These are phyloP conservation scores for Puccinia brachypodii DNA, from an alignment of 1,284 basidiomycete genomes.

Conservation along the genomic window DNA sequence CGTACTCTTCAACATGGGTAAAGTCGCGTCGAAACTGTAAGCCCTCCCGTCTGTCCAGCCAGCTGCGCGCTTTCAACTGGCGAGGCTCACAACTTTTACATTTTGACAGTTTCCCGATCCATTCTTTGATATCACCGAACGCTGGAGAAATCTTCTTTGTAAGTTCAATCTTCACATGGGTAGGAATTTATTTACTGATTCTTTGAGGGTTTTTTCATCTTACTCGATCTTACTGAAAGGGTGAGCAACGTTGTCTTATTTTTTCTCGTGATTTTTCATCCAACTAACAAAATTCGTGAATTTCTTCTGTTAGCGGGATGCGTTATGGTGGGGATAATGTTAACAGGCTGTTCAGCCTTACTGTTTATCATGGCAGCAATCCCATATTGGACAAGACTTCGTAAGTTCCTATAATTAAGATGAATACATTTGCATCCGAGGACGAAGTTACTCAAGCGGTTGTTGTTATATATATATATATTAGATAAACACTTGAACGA, in stretches of 20 bases:
- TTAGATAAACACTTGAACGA: constrained; percentile 36
- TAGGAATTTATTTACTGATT: neutral
- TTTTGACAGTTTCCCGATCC: constrained; percentile 8
- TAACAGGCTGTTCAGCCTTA: constrained; percentile 18
- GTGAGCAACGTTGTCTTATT: neutral
- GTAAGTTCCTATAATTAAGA: neutral
- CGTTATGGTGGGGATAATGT: constrained; percentile 21
- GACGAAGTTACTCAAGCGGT: neutral
- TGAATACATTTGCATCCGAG: neutral
- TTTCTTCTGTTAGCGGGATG: neutral
- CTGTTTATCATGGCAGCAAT: constrained; percentile 32
- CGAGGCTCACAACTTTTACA: neutral
- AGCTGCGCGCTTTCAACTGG: neutral
- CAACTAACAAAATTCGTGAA: neutral
- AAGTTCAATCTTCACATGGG: neutral
- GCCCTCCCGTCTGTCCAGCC: neutral
- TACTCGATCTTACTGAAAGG: neutral
- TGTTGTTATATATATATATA: neutral
- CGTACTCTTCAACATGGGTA: constrained; percentile 33
- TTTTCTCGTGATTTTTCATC: neutral
- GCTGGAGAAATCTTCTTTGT: constrained; percentile 28
- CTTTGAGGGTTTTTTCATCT: neutral
- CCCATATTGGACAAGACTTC: constrained; percentile 34
- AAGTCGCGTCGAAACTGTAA: constrained; percentile 27
- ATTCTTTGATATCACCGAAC: constrained; percentile 22